These are phyloP conservation scores for Paraurostyla sp. DNA, from an alignment of 73 alveolate species.

Conservation along the genomic window DNA sequence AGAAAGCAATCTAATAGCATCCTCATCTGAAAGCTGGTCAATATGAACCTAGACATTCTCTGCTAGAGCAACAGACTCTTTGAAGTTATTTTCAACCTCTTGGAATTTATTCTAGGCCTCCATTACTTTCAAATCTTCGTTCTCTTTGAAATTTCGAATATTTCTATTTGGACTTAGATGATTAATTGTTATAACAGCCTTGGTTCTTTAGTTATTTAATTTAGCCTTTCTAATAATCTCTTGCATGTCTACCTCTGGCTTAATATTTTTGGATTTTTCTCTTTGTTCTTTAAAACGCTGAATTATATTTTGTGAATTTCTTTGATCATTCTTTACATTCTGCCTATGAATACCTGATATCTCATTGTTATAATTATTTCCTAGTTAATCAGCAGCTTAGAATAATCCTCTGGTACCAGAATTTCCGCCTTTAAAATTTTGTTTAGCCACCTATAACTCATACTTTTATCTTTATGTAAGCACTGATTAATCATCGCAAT, in stretches of 20 bases:
- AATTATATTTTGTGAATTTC: background rate
- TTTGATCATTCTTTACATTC: background rate
- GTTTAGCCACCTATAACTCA: background rate
- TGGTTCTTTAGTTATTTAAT: background rate
- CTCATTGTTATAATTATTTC: background rate
- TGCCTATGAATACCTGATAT: background rate
- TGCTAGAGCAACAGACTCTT: background rate
- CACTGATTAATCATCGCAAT: background rate
- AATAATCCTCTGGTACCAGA: background rate
- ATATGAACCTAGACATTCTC: background rate
- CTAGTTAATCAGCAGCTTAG: background rate
- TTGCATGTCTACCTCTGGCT: background rate
- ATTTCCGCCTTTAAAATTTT: background rate
- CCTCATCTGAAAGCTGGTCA: background rate
- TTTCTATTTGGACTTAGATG: slow-evolving; percentile 43
- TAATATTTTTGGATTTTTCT: background rate
- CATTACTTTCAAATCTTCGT: slow-evolving; percentile 1
- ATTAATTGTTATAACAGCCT: background rate
- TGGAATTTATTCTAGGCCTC: background rate
- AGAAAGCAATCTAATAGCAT: background rate
- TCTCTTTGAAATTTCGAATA: background rate
- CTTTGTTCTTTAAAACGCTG: background rate
- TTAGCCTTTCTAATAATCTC: slow-evolving; percentile 18
- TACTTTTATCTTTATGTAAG: background rate
- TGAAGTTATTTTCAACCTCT: background rate